These are phyloP conservation scores for Pythium phragmiticola DNA, from an alignment of 352 stramenopile species.

Conservation along the genomic window DNA sequence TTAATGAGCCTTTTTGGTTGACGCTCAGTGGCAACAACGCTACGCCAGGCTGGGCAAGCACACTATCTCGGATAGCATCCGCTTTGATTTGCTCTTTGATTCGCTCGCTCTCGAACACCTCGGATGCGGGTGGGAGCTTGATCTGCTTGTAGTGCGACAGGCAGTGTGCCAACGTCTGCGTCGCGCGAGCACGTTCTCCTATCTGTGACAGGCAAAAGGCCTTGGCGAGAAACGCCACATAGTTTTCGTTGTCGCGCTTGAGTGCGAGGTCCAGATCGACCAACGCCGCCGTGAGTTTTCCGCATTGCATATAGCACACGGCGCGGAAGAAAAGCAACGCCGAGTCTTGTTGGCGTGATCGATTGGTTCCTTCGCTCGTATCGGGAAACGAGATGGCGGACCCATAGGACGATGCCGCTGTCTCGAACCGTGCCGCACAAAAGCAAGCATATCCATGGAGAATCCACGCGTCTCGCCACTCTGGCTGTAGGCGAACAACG, in stretches of 20 bases:
- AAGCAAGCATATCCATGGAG: conserved; percentile 48
- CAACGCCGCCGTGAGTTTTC: conserved; percentile 24
- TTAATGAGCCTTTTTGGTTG: neutral
- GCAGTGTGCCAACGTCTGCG: conserved; percentile 32
- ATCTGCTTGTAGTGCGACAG: conserved; percentile 40
- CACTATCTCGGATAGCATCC: neutral
- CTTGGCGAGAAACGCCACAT: conserved; percentile 42
- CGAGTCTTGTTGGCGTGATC: conserved; percentile 27
- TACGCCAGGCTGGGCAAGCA: neutral
- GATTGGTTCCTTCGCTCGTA: conserved; percentile 1
- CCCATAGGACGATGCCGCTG: conserved; percentile 37
- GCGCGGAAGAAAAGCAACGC: conserved; percentile 40
- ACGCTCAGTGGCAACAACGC: neutral
- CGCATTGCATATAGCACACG: conserved; percentile 32
- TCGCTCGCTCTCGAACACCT: conserved; percentile 33
- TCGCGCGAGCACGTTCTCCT: conserved; percentile 22
- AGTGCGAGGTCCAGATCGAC: conserved; percentile 39
- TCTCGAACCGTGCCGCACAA: conserved; percentile 31
- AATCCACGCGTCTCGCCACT: conserved; percentile 43
- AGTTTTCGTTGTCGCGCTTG: conserved; percentile 44
- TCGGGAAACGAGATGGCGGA: conserved; percentile 34
- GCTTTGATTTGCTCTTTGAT: conserved; percentile 24
- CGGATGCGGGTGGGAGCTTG: conserved; percentile 21
- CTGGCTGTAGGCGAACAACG: conserved; percentile 31
- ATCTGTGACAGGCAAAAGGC: conserved; percentile 33